Evolutionary conservation across 441 rosid species (phyloP).

Genomic region (Bocquillonia castaneifolia): DNA sequence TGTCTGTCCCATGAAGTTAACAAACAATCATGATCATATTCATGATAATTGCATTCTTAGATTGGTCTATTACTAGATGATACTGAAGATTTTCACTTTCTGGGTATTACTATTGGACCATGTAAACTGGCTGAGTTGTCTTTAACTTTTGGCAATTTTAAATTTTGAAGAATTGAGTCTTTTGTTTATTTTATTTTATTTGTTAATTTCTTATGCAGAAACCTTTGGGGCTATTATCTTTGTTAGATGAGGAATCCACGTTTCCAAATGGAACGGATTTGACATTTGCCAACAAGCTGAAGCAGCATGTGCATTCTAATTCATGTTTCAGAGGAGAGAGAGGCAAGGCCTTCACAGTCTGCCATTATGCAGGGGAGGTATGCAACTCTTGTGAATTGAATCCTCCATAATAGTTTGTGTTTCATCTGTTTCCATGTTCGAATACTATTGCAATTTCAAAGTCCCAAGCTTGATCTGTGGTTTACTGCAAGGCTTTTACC

Average conservation of each 20-base stretch:
- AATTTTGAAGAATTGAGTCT: background rate
- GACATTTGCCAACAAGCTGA: slow-evolving; percentile 93
- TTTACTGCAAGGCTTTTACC: background rate
- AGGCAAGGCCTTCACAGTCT: slow-evolving; percentile 70
- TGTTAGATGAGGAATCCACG: slow-evolving; percentile 93
- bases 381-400: background rate
- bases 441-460: background rate
- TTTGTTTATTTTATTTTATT: slow-evolving; percentile 8
- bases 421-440: background rate
- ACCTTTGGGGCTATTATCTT: slow-evolving; percentile 83
- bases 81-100: background rate
- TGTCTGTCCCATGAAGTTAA: background rate
- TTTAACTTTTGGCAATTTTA: slow-evolving; percentile 10
- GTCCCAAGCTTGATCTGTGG: background rate
- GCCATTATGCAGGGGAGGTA: slow-evolving; percentile 99
- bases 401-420: background rate
- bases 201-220: slow-evolving; percentile 65
- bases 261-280: slow-evolving; percentile 94
- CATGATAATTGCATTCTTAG: background rate
- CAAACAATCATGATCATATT: background rate
- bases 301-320: slow-evolving; percentile 74
- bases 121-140: background rate
- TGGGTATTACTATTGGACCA: background rate
- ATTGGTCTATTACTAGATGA: background rate
- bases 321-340: slow-evolving; percentile 81